Base-by-base conservation (phyloP, 208 protist genomes). In the Acanthamoeba castellanii region DNA sequence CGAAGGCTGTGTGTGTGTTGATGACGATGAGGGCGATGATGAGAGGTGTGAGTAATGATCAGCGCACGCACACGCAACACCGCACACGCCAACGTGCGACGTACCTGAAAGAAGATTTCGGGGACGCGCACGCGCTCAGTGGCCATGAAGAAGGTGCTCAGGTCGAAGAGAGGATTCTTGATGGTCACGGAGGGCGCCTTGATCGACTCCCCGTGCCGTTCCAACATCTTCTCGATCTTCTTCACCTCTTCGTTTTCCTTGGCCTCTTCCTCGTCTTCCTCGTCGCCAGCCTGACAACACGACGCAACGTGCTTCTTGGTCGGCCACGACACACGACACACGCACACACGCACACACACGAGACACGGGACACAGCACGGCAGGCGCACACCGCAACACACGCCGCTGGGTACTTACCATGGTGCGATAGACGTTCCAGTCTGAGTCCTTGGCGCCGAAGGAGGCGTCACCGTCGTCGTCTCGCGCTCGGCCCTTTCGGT, bases 101-200 rank as follows among this genome's bases (percentile, higher is more conserved):
- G 45, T 11, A 85, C 76, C 59, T 91, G 84, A 20, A 92, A 92
- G 61, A 64, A 78, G 27, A 92, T 72, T 32, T 92, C 87, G 27
- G 87, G 87, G 14, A 92, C 55, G 16, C 87, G 47, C 34, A 64
- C 34, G 27, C 66, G 55, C 66, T 92, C 87, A 13, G 59, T 47
- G 22, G 42, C 27, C 32, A 92, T 27, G n/a, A 55, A 55, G 9
- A 92, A 34, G 14, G 20, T 30, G 20, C 87, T 42, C 32, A 30
- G 3, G 27, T 42, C 68, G n/a, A 76, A 76, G 25, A 76, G 68
- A 25, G 68, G 68, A 13, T 76, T 76, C 27, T 42, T 42, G 30
- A 25, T n/a, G 42, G 32, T n/a, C 32, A n/a, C 78, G 55, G 32
- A 16, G 18, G 47, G 34, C 57, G 20, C 61, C 32, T 92, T 92